phyloP scores from a whole-genome alignment of 306 rosid genomes.

The Pyrus communis region DNA sequence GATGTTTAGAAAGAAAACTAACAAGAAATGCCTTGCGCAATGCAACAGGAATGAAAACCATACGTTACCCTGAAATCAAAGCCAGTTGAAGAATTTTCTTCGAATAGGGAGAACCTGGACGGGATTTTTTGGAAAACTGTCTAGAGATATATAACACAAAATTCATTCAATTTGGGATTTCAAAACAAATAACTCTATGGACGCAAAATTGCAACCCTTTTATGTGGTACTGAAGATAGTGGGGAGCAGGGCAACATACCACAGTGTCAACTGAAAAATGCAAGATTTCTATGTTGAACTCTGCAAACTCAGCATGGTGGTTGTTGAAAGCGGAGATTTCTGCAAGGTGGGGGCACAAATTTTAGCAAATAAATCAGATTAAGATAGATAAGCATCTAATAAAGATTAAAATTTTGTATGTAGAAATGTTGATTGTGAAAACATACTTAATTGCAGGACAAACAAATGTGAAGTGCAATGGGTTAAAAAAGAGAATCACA shows the following conservation, averaged over 20 bases:
- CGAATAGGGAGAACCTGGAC: too few species aligned
- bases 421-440: constrained; percentile 1
- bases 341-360: constrained; percentile 17
- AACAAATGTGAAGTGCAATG: constrained; percentile 89
- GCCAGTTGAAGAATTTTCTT: too few species aligned
- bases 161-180: too few species aligned
- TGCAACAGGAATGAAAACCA: too few species aligned
- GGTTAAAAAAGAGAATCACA: constrained; percentile 89
- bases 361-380: not conserved
- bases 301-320: constrained; percentile 61
- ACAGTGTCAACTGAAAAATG: constrained; percentile 86
- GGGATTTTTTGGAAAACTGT: too few species aligned
- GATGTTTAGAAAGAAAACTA: not conserved
- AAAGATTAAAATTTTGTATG: not conserved
- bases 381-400: not conserved
- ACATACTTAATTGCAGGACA: constrained; percentile 88
- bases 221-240: not conserved
- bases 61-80: too few species aligned
- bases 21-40: too few species aligned
- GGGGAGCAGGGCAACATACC: constrained; percentile 32
- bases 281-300: constrained; percentile 66
- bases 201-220: too few species aligned
- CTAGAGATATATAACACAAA: too few species aligned
- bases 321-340: constrained; percentile 94
- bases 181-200: too few species aligned